Evolutionary conservation across 257 asterid species (phyloP), one percentile per base, ranked within the genome.

Genomic region (Eucommia ulmoides): DNA sequence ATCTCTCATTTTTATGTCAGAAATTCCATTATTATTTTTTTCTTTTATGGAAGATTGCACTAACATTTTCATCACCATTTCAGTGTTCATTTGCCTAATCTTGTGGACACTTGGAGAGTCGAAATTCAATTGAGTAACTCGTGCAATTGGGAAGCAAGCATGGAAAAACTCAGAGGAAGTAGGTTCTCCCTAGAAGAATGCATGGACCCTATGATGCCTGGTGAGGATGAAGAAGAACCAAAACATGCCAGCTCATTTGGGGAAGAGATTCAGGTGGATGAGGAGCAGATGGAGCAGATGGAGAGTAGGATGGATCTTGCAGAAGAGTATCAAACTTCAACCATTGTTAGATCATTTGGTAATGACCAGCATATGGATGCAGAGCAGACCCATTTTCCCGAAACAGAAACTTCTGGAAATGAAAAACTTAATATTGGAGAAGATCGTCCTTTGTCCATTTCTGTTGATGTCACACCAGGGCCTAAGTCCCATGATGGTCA

Each of bases 41-140:
- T 21, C 15, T 18, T 1, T 33, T 18, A n/a, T 6, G 20, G 19
- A 42, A 42, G n/a, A 24, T 44, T 26, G 20, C 15, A 20, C 22
- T 19, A 8, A 17, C 44, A 17, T 21, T 23, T 9, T 69, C 35
- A 50, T 45, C 20, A 48, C 20, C 67, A 49, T 63, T 69, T 74
- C 81, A 89, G 97, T 46, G 81, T 84, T 21, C 41, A 61, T 45
- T 84, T 74, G 24, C 67, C 74, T 53, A 55, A 64, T 59, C 55
- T 41, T 35, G 41, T 65, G 72, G 59, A 65, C 24, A 63, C 45
- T 46, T 68, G 56, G 59, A 23, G 29, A 22, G 61, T 58, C 2
- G 53, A 54, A 53, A 49, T 50, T 58, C 54, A 74, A 58, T 54
- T 66, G 23, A 41, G 24, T 60, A 50, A 49, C 46, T 23, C 17